Base-by-base conservation (phyloP, 1,139 yeast species). In the Insectozyma bohioensis region DNA sequence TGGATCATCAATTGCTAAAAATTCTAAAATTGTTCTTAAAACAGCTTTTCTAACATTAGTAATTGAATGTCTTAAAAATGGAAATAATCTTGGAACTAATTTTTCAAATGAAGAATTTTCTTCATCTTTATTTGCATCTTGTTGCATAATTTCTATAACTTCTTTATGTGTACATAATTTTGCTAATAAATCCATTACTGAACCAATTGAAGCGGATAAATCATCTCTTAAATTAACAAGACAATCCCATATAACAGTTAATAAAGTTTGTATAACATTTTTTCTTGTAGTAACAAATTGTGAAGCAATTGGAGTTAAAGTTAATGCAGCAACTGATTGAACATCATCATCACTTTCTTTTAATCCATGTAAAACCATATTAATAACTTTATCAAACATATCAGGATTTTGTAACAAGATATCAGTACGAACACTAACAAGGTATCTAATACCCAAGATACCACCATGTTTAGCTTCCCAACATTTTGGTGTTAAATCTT, bases 401-500 rank as follows among this genome's bases (percentile, higher is more conserved):
- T 73, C 73, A 1, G 78, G 72, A 35, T 75, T 70, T 10, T 69
- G 59, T 20, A 83, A 64, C 20, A 94, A 63, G 16, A 88, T 74
- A 43, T 86, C 95, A 1, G 90, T 81, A 49, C 95, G 73, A 4
- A 92, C 90, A 43, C 95, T 84, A 4, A 90, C 98, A 48, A 92
- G 81, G 58, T 94, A 94, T 39, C 96, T 69, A 35, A 94, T 68
- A 0, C 98, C 98, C 16, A 94, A 72, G 82, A 94, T 81, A 30
- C 98, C 99, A 43, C 98, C 98, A 65, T 94, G 98, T 40, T 94
- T 86, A 1, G 97, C 97, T 56, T 94, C 97, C 98, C 98, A 94
- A 35, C 84, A 74, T 15, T 56, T 48, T 18, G 58, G 56, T 26
- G 76, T 73, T 50, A 45, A 29, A 13, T 54, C 60, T 31, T 81